Percentiles rank a stretch among this genome's conserved stretches.
Conservation (phyloP, 2,329 filamentous ascomycete genomes). For the Fusarium protoensiforme region DNA sequence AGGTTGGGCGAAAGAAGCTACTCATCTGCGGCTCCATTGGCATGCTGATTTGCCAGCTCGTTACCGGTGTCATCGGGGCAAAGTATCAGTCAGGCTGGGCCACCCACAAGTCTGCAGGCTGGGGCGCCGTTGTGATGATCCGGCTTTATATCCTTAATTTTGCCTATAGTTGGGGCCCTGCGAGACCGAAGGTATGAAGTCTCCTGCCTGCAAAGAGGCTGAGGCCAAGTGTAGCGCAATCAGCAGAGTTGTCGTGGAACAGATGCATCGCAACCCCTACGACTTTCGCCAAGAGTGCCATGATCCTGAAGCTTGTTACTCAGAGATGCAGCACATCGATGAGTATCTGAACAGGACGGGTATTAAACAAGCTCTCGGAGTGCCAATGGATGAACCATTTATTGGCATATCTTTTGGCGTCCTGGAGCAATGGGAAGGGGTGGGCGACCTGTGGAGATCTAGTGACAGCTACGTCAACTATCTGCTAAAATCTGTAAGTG, state of each 20-base stretch:
- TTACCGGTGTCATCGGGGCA: no score
- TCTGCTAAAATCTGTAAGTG: background rate
- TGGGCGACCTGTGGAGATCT: background rate
- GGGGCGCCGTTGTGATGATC: no score
- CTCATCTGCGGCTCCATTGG: no score
- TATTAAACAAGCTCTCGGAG: background rate
- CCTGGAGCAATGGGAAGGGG: background rate
- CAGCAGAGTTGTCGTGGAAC: background rate
- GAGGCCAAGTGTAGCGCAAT: background rate
- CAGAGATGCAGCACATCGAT: background rate
- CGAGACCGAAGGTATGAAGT: background rate
- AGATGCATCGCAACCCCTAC: background rate
- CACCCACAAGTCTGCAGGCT: no score
- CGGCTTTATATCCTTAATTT: no score
- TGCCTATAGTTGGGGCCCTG: no score
- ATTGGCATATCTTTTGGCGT: background rate
- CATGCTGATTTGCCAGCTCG: no score
- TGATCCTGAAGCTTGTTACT: background rate
- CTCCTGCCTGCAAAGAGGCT: background rate
- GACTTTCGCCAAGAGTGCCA: background rate
- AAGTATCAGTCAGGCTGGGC: no score
- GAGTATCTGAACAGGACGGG: background rate
- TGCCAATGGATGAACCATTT: fast-evolving
- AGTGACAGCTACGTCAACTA: background rate
- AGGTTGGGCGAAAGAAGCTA: no score